Evolutionary conservation across 192 early-diverging fungal genomes (phyloP), one percentile per base, ranked within the genome.

Genomic region (Chytriomyces sp.): DNA sequence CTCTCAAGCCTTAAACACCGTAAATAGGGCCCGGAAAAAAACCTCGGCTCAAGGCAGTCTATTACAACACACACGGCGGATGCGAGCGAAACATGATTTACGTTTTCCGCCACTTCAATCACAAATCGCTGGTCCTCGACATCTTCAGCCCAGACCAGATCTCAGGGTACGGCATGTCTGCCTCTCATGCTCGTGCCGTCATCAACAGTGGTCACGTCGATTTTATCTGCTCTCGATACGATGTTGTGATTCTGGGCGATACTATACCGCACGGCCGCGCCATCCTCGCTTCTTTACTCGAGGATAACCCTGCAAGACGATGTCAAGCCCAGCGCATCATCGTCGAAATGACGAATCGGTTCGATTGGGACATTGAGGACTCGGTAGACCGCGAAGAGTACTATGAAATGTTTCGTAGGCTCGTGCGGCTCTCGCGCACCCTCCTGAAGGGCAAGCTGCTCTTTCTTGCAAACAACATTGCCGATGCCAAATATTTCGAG

Each of bases 291-390:
- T 14, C 26, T 6, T 49, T 52, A 25, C 2, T 49, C 44, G 44
- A 49, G 22, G 44, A 49, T 22, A 49, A 49, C 25, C 25, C 53
- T 0, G 37, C 40, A 49, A 39, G n/a, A n/a, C 38, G 40, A 1
- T 55, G 31, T 49, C 66, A 53, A 33, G 6, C 19, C 3, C 31
- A 25, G 38, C 19, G 66, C 44, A 49, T 68, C 1, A 25, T 68
- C 56, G 30, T 68, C 25, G 66, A 68, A 52, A n/a, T 68, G 66
- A 68, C 66, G 25, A 68, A 68, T 34, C 52, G 66, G 28, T 68
- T 68, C 34, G 53, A 68, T 36, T 68, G 66, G 66, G 54, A 55
- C 19, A 34, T 32, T 19, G 0, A 56, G 22, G 2, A 2, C 14
- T 14, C 17, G 0, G 17, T 22, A 14, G 66, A 70, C 34, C 10